Evolutionary conservation across 768 basidiomycete species (phyloP).

Genomic region (Xerocomellus intermedius): DNA sequence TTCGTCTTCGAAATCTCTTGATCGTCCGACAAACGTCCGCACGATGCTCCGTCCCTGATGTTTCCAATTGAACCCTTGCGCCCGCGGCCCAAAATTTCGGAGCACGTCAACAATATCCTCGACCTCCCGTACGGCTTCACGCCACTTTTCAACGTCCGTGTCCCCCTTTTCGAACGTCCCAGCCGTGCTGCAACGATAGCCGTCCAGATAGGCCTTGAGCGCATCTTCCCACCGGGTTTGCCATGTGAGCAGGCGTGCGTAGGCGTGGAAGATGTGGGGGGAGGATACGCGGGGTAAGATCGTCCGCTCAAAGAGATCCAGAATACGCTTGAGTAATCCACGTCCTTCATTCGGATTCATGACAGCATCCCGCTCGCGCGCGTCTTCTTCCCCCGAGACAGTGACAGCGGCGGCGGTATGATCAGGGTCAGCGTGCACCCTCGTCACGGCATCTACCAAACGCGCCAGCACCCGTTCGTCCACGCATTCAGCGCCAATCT

Average conservation of each 20-base stretch:
- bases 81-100: conserved; percentile 76
- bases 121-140: conserved; percentile 74
- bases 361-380: conserved; percentile 14
- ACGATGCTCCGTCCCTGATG: conserved; percentile 85
- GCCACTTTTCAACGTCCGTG: conserved; percentile 66
- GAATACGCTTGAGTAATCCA: conserved; percentile 64
- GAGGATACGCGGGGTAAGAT: conserved; percentile 83
- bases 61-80: conserved; percentile 67
- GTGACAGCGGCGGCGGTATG: conserved; percentile 1
- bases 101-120: conserved; percentile 82
- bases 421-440: conserved; percentile 42
- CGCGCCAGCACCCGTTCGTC: conserved; percentile 89
- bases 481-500: conserved; percentile 53
- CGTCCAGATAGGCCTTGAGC: conserved; percentile 79
- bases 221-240: conserved; percentile 72
- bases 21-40: conserved; percentile 84
- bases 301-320: conserved; percentile 69
- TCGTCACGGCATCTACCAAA: conserved; percentile 83
- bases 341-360: conserved; percentile 61
- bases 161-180: conserved; percentile 63
- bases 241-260: conserved; percentile 78
- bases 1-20: conserved; percentile 86
- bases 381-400: conserved; percentile 17
- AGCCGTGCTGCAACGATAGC: conserved; percentile 72
- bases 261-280: conserved; percentile 76